Conservation (phyloP, 1,139 yeast species). For the Yueomyces sp. region DNA sequence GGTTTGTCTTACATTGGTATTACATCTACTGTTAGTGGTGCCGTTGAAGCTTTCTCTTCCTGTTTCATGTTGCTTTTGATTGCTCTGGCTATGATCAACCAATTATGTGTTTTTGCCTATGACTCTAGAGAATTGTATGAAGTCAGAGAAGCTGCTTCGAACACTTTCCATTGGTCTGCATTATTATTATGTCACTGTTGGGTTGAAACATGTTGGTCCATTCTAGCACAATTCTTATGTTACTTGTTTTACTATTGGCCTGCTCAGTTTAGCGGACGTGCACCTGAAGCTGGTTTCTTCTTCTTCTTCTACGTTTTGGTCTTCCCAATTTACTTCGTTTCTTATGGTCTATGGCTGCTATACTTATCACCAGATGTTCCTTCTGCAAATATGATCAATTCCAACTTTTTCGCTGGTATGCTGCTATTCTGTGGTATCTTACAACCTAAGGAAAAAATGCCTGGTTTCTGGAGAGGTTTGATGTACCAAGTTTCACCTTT, state of each 20-base stretch:
- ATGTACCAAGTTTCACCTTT: constrained; percentile 45
- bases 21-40: constrained; percentile 32
- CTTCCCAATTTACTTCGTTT: constrained; percentile 33
- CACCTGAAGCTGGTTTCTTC: constrained; percentile 32
- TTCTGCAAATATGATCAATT: constrained; percentile 35
- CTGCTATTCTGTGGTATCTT: constrained; percentile 50
- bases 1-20: constrained; percentile 39
- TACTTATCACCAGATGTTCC: constrained; percentile 38
- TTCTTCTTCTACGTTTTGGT: constrained; percentile 31
- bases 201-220: constrained; percentile 36
- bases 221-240: constrained; percentile 30
- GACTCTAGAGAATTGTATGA: constrained; percentile 43
- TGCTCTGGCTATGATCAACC: constrained; percentile 44
- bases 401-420: constrained; percentile 33
- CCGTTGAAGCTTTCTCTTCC: constrained; percentile 38
- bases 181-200: constrained; percentile 29
- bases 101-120: constrained; percentile 35
- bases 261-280: constrained; percentile 27
- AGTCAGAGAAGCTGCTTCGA: constrained; percentile 48
- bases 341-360: constrained; percentile 39
- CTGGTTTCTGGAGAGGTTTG: constrained; percentile 43
- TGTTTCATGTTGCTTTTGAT: constrained; percentile 44
- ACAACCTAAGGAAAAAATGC: constrained; percentile 34
- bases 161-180: constrained; percentile 49
- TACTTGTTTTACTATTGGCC: constrained; percentile 33